phyloP scores from a whole-genome alignment of 139 green algal species.

The Haematococcus lacustris region DNA sequence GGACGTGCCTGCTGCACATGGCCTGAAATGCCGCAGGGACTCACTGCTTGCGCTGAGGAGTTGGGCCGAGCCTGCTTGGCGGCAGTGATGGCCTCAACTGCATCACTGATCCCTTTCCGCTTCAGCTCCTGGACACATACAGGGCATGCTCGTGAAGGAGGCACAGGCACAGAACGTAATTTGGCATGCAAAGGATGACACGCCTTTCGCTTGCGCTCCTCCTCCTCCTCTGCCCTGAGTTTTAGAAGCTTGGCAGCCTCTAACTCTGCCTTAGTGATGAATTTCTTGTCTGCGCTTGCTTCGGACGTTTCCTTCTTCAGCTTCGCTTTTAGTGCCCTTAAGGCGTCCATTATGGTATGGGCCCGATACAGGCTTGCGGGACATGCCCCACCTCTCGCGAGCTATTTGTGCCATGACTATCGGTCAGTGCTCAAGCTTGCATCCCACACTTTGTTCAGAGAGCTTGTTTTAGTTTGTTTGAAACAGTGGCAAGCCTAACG shows the following conservation, averaged over 20 bases:
- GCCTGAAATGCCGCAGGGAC: not conserved
- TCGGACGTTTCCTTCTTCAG: constrained; percentile 44
- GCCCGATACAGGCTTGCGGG: not conserved
- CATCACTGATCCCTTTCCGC: constrained; percentile 12
- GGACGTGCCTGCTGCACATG: not conserved
- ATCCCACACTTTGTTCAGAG: too few relatives aligned
- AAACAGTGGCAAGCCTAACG: too few relatives aligned
- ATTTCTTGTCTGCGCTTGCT: constrained; percentile 27
- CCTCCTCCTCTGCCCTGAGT: constrained; percentile 52
- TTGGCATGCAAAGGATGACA: not conserved
- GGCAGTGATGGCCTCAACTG: not conserved
- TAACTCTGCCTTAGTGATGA: constrained; percentile 31
- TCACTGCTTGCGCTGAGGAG: not conserved
- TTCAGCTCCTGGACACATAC: constrained; percentile 16
- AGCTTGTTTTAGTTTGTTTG: too few relatives aligned
- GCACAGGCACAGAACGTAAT: not conserved
- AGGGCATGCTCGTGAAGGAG: not conserved
- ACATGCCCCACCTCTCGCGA: too few relatives aligned
- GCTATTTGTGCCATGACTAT: too few relatives aligned
- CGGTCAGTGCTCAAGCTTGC: too few relatives aligned
- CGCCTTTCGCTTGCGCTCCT: constrained; percentile 11
- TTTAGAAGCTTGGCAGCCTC: constrained; percentile 44
- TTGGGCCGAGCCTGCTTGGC: not conserved
- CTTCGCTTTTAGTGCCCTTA: constrained; percentile 51
- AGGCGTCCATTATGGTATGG: constrained; percentile 18